Evolutionary conservation across 2,329 filamentous ascomycete species (phyloP).

Genomic region (Aspergillus nomiae): DNA sequence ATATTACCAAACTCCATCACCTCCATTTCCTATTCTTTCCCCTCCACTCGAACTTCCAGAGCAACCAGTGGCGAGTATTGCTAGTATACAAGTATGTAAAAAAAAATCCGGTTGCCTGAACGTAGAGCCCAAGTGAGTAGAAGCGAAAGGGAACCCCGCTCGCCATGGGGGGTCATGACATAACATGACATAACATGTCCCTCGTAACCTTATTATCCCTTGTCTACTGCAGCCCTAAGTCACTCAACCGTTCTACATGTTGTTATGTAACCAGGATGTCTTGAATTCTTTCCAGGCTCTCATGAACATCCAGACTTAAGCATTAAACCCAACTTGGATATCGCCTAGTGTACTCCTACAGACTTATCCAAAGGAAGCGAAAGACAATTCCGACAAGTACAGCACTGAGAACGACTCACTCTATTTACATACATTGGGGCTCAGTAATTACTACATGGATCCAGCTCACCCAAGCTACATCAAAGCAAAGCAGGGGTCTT

Average conservation of each 20-base stretch:
- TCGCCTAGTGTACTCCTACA: too few relatives aligned
- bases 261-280: background rate
- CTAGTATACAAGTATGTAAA: background rate
- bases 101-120: background rate
- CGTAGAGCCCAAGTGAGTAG: background rate
- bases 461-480: background rate
- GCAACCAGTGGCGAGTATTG: background rate
- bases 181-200: background rate
- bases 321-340: too few relatives aligned
- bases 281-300: background rate
- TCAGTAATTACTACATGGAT: too few relatives aligned
- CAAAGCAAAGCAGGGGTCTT: too few relatives aligned
- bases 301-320: background rate
- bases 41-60: background rate
- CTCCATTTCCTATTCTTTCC: background rate
- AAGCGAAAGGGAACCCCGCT: background rate
- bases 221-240: background rate
- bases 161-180: conserved; percentile 11
- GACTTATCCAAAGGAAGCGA: too few relatives aligned
- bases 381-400: too few relatives aligned
- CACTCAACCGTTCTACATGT: too few relatives aligned
- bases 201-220: background rate
- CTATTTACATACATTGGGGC: too few relatives aligned
- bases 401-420: too few relatives aligned
- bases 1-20: conserved; percentile 9